Base-by-base conservation (phyloP, 139 green algal genomes). In the Coelastrella sp. region DNA sequence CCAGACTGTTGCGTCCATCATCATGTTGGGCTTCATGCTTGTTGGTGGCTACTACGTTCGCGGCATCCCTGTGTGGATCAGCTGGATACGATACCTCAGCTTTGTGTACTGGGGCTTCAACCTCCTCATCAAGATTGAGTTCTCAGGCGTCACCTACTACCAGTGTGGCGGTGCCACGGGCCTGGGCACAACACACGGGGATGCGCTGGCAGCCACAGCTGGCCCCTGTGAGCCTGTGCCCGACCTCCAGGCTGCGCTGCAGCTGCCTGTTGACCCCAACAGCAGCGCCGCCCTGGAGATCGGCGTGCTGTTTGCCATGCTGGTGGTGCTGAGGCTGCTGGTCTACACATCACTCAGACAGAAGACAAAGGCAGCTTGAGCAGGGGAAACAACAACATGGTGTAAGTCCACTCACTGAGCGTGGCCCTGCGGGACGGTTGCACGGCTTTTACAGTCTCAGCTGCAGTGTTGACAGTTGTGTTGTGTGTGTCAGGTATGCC, bases 81-180 rank as follows among this genome's bases (percentile, higher is more conserved):
- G 58, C 23, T 95, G 93, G 93, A 57, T 94, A 7, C 91, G 92
- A 75, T 96, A 95, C 93, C 19, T 92, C 6, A 92, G 71, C 16
- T 95, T 93, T 85, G 93, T 97, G 73, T 96, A 94, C 91, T 97
- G 95, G 88, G 94, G 92, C 74, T 98, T 93, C 83, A 80, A 79
- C 68, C 83, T 88, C 19, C 54, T 89, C 14, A 11, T 89, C n/a
- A 83, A 89, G 79, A 90, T 92, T 58, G 73, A 93, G 71, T 92
- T 90, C n/a, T 4, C 23, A n/a, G 81, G 82, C 7, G 16, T 23
- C 61, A 85, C 81, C 23, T 89, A 84, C 88, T 81, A 83, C 79
- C 19, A n/a, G 57, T 92, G 88, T 75, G 59, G 57, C 82, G 47
- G 16, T 73, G n/a, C 58, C 73, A 61, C 75, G 20, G 47, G 56